phyloP scores from a whole-genome alignment of 805 yeast species.

The Pichia kluyveri region DNA sequence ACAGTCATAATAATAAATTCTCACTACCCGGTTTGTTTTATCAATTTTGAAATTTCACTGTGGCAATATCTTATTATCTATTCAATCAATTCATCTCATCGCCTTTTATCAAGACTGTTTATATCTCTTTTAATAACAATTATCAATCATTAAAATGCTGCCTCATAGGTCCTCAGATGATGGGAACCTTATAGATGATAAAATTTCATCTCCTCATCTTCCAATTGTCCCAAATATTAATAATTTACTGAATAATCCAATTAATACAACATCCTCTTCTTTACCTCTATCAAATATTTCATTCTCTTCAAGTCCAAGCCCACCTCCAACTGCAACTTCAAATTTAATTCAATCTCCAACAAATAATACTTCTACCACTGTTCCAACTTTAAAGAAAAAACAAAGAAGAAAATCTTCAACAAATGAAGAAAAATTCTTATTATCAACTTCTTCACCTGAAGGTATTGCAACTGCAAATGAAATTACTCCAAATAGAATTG shows the following conservation, averaged over 20 bases:
- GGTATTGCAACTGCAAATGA: slow-evolving; percentile 82
- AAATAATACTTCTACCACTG: not conserved
- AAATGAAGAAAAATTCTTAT: slow-evolving; percentile 22
- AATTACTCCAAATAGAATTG: slow-evolving; percentile 72
- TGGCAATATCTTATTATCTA: no score
- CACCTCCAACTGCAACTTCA: not conserved
- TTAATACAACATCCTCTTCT: not conserved
- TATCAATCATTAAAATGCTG: not conserved
- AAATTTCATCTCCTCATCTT: no score
- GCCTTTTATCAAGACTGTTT: no score
- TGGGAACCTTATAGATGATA: not conserved
- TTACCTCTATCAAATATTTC: not conserved
- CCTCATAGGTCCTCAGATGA: not conserved
- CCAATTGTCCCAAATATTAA: not conserved
- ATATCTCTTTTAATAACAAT: no score
- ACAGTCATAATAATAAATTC: no score
- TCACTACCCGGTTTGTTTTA: no score
- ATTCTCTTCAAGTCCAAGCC: not conserved
- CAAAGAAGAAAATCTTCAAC: slow-evolving; percentile 1
- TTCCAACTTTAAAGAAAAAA: not conserved
- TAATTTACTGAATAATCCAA: not conserved
- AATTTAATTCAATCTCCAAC: not conserved
- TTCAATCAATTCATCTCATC: no score
- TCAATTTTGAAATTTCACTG: no score
- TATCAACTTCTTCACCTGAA: slow-evolving; percentile 77